Evolutionary conservation across 805 yeast genomes (phyloP), one percentile per base, ranked within the genome.

Genomic region (Saturnispora halmiae): DNA sequence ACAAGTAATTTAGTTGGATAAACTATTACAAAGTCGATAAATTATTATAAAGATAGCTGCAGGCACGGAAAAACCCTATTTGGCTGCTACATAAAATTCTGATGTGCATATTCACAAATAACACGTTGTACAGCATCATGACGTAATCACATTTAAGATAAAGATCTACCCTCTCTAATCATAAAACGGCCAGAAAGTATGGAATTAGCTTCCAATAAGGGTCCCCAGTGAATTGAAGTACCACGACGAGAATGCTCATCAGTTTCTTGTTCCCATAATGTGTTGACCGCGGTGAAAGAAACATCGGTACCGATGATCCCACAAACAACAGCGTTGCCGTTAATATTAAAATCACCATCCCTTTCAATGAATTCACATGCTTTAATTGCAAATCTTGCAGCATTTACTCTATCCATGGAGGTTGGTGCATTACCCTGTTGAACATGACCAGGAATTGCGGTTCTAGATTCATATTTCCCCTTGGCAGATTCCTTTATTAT

Each of bases 401-500:
- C 95, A 49, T 80, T 73, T 29, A 87, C 79, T 61, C 97, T 77
- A 60, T 92, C 98, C 67, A 88, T 82, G 6, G 97, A 86, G 6
- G 95, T 80, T 38, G 98, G 98, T 40, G 77, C 74, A 45, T 88
- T 92, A 59, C 98, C 98, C 65, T 92, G 98, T 70, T 92, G 98
- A 44, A 90, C 92, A 58, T 90, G 97, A 24, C 98, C 98, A 21
- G 98, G 98, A 45, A 88, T 77, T 13, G 97, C 97, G 4, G 95
- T 87, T 60, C 94, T 80, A 14, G 92, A 82, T 54, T 88, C 96
- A 58, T 84, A 92, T 49, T 70, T 71, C 36, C 82, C 84, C 29
- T 72, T 62, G 27, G 87, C 79, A 25, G 51, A 42, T 53, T 85
- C 88, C 55, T 78, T 77, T 52, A 90, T 80, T 43, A 92, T 84